These are phyloP conservation scores for Penicillium lagena DNA, from an alignment of 495 filamentous ascomycete species.

Conservation along the genomic window DNA sequence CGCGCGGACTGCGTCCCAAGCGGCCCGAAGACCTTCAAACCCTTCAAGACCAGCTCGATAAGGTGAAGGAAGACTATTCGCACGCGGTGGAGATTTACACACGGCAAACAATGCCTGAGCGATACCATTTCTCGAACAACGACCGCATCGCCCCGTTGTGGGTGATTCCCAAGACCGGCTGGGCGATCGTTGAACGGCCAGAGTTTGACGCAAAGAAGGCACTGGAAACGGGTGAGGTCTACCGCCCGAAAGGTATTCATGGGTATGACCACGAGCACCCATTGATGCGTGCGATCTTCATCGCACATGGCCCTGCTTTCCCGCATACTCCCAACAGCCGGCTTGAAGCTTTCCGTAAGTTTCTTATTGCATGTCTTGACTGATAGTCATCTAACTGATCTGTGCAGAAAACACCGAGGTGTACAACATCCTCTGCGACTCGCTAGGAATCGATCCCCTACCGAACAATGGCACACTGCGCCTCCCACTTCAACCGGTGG, in stretches of 20 bases:
- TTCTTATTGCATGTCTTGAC: background rate
- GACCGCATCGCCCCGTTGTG: constrained; percentile 86
- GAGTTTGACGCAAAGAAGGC: constrained; percentile 67
- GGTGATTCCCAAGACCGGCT: constrained; percentile 86
- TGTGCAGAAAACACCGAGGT: constrained; percentile 81
- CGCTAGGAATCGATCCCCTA: constrained; percentile 57
- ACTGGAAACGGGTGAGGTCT: constrained; percentile 53
- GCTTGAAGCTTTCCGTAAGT: constrained; percentile 79
- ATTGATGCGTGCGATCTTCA: constrained; percentile 88
- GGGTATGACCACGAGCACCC: constrained; percentile 88
- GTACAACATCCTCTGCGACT: constrained; percentile 90
- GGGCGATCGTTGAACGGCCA: constrained; percentile 74
- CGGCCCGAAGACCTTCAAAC: constrained; percentile 47
- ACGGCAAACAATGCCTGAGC: constrained; percentile 77
- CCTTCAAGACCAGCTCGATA: constrained; percentile 27
- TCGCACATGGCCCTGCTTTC: constrained; percentile 84
- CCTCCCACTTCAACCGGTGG: constrained; percentile 64
- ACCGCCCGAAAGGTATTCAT: constrained; percentile 74
- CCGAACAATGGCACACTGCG: constrained; percentile 87
- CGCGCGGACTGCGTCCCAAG: constrained; percentile 79
- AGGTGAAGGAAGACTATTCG: constrained; percentile 43
- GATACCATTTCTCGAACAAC: constrained; percentile 82
- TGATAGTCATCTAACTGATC: constrained; percentile 1
- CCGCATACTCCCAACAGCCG: constrained; percentile 75
- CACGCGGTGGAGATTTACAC: constrained; percentile 79